phyloP scores from a whole-genome alignment of 1,284 basidiomycete genomes.

The Cutaneotrichosporon sp. region DNA sequence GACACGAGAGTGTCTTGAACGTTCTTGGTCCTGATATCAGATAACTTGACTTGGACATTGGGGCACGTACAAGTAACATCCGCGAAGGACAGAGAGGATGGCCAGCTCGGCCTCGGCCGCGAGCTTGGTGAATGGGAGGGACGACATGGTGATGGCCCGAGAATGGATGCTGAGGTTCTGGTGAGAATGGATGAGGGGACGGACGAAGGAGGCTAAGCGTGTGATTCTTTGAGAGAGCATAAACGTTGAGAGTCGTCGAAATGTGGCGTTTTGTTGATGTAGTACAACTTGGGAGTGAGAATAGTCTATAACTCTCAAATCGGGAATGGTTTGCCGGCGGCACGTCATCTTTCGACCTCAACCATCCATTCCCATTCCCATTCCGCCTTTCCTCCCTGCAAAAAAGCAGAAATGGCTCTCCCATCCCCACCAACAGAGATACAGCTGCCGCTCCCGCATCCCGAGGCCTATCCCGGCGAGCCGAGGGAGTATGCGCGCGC shows the following conservation, averaged over 20 bases:
- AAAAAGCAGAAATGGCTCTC: slow-evolving; percentile 24
- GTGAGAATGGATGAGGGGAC: neutral
- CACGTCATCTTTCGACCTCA: slow-evolving; percentile 15
- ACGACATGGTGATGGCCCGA: slow-evolving; percentile 11
- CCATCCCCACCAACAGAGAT: slow-evolving; percentile 28
- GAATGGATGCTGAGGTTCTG: too few species aligned
- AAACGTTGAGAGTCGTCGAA: neutral
- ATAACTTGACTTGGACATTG: neutral
- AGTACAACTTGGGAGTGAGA: neutral
- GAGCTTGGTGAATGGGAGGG: slow-evolving; percentile 44
- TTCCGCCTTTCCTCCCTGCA: neutral
- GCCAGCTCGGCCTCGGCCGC: slow-evolving; percentile 61
- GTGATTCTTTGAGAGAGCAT: neutral
- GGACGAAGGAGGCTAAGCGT: neutral
- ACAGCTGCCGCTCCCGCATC: slow-evolving; percentile 43
- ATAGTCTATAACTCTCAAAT: neutral
- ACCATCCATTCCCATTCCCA: slow-evolving; percentile 7
- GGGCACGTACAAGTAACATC: slow-evolving; percentile 60
- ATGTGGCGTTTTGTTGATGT: neutral
- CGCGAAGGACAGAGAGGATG: slow-evolving; percentile 83
- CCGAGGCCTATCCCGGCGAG: slow-evolving; percentile 46
- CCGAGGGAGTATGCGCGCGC: slow-evolving; percentile 48
- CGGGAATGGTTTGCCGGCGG: slow-evolving; percentile 16
- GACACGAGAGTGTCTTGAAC: slow-evolving; percentile 87
- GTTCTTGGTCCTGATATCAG: slow-evolving; percentile 63